phyloP scores from a whole-genome alignment of 768 basidiomycete genomes.

The Pisolithus albus region DNA sequence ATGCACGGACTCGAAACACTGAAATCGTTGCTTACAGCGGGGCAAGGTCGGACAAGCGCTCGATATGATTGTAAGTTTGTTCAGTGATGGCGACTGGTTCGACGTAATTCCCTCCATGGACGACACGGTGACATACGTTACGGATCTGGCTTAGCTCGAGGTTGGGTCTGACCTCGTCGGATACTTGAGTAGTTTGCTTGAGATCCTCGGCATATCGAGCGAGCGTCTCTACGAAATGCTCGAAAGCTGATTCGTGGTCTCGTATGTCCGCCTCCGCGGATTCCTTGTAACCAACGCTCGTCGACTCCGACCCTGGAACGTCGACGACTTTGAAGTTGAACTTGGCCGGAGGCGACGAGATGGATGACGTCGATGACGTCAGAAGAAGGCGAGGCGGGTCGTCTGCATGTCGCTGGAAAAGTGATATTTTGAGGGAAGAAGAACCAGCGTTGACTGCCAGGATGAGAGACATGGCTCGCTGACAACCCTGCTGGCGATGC shows the following conservation, averaged over 20 bases:
- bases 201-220: conserved; percentile 23
- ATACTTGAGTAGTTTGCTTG: neutral
- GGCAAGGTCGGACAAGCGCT: conserved; percentile 70
- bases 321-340: conserved; percentile 37
- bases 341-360: conserved; percentile 47
- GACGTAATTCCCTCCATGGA: conserved; percentile 80
- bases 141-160: conserved; percentile 40
- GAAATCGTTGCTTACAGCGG: conserved; percentile 51
- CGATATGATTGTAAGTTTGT: conserved; percentile 65
- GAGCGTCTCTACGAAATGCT: conserved; percentile 49
- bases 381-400: conserved; percentile 39
- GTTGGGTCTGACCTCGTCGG: conserved; percentile 4
- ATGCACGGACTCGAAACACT: neutral
- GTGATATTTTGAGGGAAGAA: conserved; percentile 78
- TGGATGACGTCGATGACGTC: conserved; percentile 48
- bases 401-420: conserved; percentile 38
- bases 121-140: conserved; percentile 70
- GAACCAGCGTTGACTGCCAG: conserved; percentile 77
- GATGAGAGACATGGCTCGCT: conserved; percentile 35
- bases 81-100: conserved; percentile 63
- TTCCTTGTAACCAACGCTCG: conserved; percentile 13
- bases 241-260: conserved; percentile 59
- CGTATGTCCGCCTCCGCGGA: conserved; percentile 31
- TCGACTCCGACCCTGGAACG: neutral
- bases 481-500: conserved; percentile 11